Percentiles rank a stretch among this genome's conserved stretches.
Conservation (phyloP, 805 yeast species). For the Hanseniaspora clermontiae region DNA sequence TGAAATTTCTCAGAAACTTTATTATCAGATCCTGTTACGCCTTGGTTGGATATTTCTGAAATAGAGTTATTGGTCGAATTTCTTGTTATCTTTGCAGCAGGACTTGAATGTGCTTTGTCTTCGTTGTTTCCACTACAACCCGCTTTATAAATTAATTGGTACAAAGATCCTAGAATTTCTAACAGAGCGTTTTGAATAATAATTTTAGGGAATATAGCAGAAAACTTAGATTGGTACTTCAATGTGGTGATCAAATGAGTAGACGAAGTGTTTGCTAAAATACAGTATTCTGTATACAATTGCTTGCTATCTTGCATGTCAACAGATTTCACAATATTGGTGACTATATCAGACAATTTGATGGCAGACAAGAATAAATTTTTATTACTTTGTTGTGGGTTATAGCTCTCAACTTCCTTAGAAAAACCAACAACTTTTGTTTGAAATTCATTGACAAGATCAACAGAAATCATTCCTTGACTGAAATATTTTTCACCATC, state of each 20-base stretch:
- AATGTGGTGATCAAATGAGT: slow-evolving; percentile 59
- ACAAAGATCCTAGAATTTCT: slow-evolving; percentile 49
- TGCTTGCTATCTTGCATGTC: slow-evolving; percentile 14
- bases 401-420: slow-evolving; percentile 25
- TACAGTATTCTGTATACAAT: slow-evolving; percentile 29
- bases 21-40: not conserved
- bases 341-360: slow-evolving; percentile 32
- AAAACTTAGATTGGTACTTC: slow-evolving; percentile 51
- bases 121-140: not conserved
- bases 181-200: slow-evolving; percentile 57
- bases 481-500: slow-evolving; percentile 15
- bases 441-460: slow-evolving; percentile 35
- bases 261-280: slow-evolving; percentile 45
- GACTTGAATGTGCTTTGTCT: not conserved
- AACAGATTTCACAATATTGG: slow-evolving; percentile 22
- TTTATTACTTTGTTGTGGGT: slow-evolving; percentile 26
- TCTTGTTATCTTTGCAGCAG: not conserved
- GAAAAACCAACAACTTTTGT: slow-evolving; percentile 38
- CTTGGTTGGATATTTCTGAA: not conserved
- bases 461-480: slow-evolving; percentile 37
- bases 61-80: not conserved
- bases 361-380: slow-evolving; percentile 42
- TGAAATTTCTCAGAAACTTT: not conserved
- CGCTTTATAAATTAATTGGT: slow-evolving; percentile 35
- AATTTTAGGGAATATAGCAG: slow-evolving; percentile 46